Evolutionary conservation across 495 filamentous ascomycete genomes (phyloP).

Genomic region (Penicillium longicatenatum): DNA sequence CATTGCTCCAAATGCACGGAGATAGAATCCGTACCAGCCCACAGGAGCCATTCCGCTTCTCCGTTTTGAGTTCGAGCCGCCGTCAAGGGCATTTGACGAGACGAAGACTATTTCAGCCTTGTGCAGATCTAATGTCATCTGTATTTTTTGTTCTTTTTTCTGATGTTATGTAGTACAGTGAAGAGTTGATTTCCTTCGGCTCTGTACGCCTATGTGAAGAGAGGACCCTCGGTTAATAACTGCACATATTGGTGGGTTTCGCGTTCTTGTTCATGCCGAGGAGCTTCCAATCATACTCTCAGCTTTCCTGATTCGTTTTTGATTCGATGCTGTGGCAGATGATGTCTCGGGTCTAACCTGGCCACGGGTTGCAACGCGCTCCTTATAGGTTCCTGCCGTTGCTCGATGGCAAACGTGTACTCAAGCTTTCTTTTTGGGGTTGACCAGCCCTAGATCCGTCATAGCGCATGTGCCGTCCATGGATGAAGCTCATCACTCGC

Average conservation of each 20-base stretch:
- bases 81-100: not conserved
- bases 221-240: not conserved
- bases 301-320: not conserved
- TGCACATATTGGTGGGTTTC: not conserved
- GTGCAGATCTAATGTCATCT: not conserved
- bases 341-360: not conserved
- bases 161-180: not conserved
- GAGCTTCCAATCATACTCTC: not conserved
- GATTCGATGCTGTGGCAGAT: not conserved
- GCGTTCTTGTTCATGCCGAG: not conserved
- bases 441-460: not conserved
- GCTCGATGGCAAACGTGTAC: not conserved
- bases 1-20: slow-evolving; percentile 20
- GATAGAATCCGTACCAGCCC: slow-evolving; percentile 19
- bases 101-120: not conserved
- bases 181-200: not conserved
- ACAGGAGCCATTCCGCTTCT: not conserved
- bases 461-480: not conserved
- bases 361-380: not conserved
- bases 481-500: not conserved
- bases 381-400: not conserved
- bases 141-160: not conserved
- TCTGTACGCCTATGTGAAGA: not conserved
- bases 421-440: not conserved
- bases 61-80: not conserved